phyloP scores from a whole-genome alignment of 1,284 basidiomycete species.

The Apiotrichum siamense region DNA sequence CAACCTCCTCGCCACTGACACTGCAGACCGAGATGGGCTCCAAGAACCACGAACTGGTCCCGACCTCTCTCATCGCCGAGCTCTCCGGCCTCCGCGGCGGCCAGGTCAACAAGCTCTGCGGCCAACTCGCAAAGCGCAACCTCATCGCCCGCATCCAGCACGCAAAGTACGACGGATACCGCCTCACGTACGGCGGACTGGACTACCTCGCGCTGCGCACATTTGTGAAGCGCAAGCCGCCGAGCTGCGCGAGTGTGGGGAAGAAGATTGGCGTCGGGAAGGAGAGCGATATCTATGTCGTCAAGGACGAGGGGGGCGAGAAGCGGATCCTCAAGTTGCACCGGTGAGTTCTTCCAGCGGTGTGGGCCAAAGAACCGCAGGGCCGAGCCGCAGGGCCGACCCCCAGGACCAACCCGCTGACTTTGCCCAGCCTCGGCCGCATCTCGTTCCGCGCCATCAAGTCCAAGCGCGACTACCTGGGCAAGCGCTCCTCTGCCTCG shows the following conservation, averaged over 20 bases:
- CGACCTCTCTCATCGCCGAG: conserved; percentile 78
- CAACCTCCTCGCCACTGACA: neutral
- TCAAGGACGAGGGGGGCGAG: conserved; percentile 73
- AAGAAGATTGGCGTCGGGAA: conserved; percentile 98
- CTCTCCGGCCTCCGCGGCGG: conserved; percentile 86
- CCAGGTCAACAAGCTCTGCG: conserved; percentile 87
- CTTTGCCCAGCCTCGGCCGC: conserved; percentile 75
- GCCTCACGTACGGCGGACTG: conserved; percentile 94
- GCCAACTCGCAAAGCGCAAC: conserved; percentile 83
- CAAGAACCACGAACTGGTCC: conserved; percentile 96
- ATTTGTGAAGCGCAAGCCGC: conserved; percentile 78
- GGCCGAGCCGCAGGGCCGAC: no score
- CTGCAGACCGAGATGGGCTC: conserved; percentile 90
- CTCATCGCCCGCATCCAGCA: conserved; percentile 86
- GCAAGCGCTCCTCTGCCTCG: conserved; percentile 88
- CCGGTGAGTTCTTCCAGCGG: conserved; percentile 62
- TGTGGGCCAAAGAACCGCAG: no score
- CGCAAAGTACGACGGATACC: conserved; percentile 92
- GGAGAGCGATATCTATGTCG: conserved; percentile 94
- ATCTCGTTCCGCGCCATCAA: conserved; percentile 97
- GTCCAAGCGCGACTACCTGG: conserved; percentile 92
- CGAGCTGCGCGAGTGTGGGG: conserved; percentile 70
- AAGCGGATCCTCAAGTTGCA: conserved; percentile 90
- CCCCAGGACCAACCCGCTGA: no score
- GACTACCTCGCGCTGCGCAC: conserved; percentile 93